Evolutionary conservation across 306 rosid genomes (phyloP).

Genomic region (Trifolium dubium): DNA sequence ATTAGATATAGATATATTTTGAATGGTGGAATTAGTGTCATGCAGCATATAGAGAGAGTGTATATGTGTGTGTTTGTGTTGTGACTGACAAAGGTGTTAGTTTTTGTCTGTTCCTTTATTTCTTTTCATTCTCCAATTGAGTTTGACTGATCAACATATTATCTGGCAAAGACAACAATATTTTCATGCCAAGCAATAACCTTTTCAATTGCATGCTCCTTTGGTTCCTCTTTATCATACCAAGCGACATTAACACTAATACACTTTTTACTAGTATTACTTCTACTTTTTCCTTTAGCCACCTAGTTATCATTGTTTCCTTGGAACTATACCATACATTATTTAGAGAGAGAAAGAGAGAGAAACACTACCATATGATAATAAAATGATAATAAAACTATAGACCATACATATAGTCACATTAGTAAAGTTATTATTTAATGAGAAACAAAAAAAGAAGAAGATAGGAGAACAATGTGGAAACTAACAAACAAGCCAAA

Average conservation of each 20-base stretch:
- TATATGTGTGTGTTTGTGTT: slow-evolving; percentile 37
- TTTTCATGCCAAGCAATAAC: slow-evolving; percentile 47
- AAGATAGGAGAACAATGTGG: slow-evolving; percentile 14
- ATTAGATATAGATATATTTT: slow-evolving; percentile 19
- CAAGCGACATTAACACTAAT: slow-evolving; percentile 71
- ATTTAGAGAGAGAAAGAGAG: background rate
- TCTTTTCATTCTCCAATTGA: slow-evolving; percentile 48
- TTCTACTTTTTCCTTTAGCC: slow-evolving; percentile 24
- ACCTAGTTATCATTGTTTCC: slow-evolving; percentile 40
- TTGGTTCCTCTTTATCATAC: slow-evolving; percentile 81
- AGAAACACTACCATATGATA: slow-evolving; percentile 33
- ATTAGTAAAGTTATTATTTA: background rate
- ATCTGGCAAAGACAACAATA: slow-evolving; percentile 77
- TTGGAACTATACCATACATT: slow-evolving; percentile 70
- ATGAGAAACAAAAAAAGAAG: background rate
- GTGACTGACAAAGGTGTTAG: slow-evolving; percentile 65
- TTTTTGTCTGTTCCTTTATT: slow-evolving; percentile 60
- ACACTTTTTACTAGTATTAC: slow-evolving; percentile 27
- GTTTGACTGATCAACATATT: slow-evolving; percentile 58
- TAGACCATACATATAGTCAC: background rate
- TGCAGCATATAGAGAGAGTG: slow-evolving; percentile 29
- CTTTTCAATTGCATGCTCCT: slow-evolving; percentile 63
- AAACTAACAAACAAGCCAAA: slow-evolving; percentile 32
- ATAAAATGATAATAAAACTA: no score
- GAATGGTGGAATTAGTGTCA: slow-evolving; percentile 32